Evolutionary conservation across 2,329 filamentous ascomycete genomes (phyloP).

Genomic region (Ceratocystis diversiconidia): DNA sequence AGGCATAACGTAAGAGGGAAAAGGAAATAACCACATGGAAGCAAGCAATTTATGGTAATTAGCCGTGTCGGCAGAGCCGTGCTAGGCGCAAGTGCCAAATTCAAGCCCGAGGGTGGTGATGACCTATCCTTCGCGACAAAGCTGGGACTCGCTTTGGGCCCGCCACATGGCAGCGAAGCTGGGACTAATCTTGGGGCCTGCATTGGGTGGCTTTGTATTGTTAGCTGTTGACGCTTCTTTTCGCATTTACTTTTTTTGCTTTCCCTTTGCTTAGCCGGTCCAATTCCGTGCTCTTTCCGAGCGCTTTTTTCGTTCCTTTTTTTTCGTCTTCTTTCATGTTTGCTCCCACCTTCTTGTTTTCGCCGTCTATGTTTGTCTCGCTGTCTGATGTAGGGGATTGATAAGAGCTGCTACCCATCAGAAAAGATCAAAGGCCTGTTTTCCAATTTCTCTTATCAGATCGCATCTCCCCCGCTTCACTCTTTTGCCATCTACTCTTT

Average conservation of each 20-base stretch:
- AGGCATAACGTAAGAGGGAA: background rate
- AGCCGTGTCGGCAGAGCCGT: background rate
- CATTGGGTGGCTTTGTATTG: background rate
- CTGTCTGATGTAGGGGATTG: background rate
- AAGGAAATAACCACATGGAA: background rate
- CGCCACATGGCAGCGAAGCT: constrained; percentile 1
- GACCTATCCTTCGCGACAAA: background rate
- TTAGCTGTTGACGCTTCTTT: background rate
- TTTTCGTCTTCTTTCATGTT: background rate
- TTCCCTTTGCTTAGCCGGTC: background rate
- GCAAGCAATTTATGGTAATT: background rate
- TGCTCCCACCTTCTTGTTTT: background rate
- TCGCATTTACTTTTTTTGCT: background rate
- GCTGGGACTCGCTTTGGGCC: background rate
- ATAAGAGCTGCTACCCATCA: background rate
- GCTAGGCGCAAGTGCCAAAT: background rate
- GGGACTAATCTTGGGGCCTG: background rate
- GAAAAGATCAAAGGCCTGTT: background rate
- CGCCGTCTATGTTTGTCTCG: background rate
- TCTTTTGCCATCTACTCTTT: background rate
- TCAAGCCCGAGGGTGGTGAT: background rate
- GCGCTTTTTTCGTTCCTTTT: background rate
- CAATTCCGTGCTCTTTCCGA: background rate
- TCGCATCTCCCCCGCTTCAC: background rate
- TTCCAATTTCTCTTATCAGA: background rate